A percentile compares a stretch with the other conserved stretches of the same genome.
Evolutionary conservation across 2,329 filamentous ascomycete genomes (phyloP).

Genomic region (Phialophora tarda): DNA sequence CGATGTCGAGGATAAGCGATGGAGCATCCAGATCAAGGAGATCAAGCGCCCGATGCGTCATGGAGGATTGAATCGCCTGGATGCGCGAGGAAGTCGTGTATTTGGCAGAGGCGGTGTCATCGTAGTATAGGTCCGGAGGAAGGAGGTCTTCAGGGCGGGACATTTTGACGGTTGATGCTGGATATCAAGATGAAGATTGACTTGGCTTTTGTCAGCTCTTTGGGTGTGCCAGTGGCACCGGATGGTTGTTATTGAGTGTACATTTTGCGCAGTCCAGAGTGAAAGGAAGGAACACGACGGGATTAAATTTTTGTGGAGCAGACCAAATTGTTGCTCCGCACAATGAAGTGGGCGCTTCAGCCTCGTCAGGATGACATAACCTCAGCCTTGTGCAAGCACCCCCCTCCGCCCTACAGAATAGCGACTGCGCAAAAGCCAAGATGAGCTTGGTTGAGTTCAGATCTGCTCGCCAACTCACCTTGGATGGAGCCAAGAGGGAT

Average conservation of each 20-base stretch:
- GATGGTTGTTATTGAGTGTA: neutral
- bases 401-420: no score
- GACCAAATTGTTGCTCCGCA: neutral
- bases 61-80: conserved; percentile 89
- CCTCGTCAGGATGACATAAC: neutral
- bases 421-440: no score
- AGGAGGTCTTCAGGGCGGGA: conserved; percentile 95
- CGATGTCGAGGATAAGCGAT: conserved; percentile 92
- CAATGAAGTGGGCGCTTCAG: neutral
- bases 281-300: neutral
- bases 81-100: conserved; percentile 97
- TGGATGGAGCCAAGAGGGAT: no score
- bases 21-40: conserved; percentile 80
- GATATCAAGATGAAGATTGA: neutral
- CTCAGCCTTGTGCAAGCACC: neutral
- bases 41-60: conserved; percentile 92
- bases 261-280: neutral
- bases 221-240: conserved; percentile 9
- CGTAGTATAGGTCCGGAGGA: conserved; percentile 97
- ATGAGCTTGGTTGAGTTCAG: no score
- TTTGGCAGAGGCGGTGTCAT: conserved; percentile 92
- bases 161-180: conserved; percentile 59
- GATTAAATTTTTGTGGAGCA: neutral
- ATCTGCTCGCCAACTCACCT: no score
- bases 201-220: neutral